These are phyloP conservation scores for Lachancea quebecensis DNA, from an alignment of 805 yeast species.

Conservation along the genomic window DNA sequence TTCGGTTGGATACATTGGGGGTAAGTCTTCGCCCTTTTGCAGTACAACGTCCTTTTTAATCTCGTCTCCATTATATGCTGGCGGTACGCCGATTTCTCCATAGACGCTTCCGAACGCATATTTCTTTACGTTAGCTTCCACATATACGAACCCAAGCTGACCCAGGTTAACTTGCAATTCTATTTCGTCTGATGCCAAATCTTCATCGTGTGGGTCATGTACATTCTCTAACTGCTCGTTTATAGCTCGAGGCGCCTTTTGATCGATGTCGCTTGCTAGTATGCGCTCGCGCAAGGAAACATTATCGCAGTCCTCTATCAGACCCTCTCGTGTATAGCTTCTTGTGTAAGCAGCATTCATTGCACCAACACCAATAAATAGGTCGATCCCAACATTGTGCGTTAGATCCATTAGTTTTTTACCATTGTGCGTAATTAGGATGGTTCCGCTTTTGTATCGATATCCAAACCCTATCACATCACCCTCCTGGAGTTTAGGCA, in stretches of 20 bases:
- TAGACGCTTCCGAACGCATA: slow-evolving; percentile 60
- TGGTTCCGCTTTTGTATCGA: slow-evolving; percentile 69
- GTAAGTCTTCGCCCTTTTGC: slow-evolving; percentile 66
- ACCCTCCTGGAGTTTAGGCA: slow-evolving; percentile 56
- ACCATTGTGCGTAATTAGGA: slow-evolving; percentile 92
- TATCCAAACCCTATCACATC: slow-evolving; percentile 94
- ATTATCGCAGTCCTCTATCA: slow-evolving; percentile 32
- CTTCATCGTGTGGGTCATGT: slow-evolving; percentile 18
- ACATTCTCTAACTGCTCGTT: slow-evolving; percentile 15
- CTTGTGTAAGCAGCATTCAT: slow-evolving; percentile 34
- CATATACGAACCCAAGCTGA: slow-evolving; percentile 70
- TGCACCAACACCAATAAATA: slow-evolving; percentile 36
- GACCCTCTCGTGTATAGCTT: slow-evolving; percentile 31
- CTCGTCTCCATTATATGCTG: slow-evolving; percentile 37
- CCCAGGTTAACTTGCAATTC: slow-evolving; percentile 63
- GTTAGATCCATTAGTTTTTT: slow-evolving; percentile 77
- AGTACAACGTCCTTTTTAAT: slow-evolving; percentile 44
- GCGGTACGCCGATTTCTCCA: slow-evolving; percentile 42
- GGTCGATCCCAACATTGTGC: slow-evolving; percentile 50
- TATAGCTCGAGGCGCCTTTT: slow-evolving; percentile 13
- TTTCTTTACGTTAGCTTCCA: slow-evolving; percentile 77
- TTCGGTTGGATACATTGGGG: slow-evolving; percentile 61
- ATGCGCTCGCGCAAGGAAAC: slow-evolving; percentile 22
- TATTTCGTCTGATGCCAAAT: slow-evolving; percentile 25
- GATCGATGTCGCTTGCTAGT: slow-evolving; percentile 17